These are phyloP conservation scores for Pachysandra terminalis DNA, from an alignment of 164 flowering plant genomes.

Conservation along the genomic window DNA sequence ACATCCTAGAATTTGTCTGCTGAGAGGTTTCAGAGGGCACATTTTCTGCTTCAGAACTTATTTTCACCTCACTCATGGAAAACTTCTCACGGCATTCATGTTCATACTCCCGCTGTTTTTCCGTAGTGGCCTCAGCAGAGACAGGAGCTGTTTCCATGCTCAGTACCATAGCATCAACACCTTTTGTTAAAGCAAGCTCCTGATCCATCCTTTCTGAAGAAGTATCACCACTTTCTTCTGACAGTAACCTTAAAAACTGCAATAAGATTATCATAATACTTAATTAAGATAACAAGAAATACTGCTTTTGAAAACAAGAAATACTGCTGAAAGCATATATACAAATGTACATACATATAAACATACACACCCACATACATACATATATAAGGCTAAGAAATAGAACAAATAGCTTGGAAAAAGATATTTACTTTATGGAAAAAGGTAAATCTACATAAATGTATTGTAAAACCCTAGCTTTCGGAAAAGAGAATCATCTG, in stretches of 20 bases:
- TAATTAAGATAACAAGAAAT: background rate
- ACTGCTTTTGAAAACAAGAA: background rate
- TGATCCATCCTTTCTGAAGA: slow-evolving; percentile 53
- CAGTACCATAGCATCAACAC: slow-evolving; percentile 58
- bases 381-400: background rate
- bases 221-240: slow-evolving; percentile 53
- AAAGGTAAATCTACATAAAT: too few species aligned
- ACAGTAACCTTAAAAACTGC: slow-evolving; percentile 74
- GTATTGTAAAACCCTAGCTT: background rate
- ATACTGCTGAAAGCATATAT: background rate
- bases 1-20: slow-evolving; percentile 11
- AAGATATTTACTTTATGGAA: background rate
- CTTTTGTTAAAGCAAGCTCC: slow-evolving; percentile 67
- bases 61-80: slow-evolving; percentile 28
- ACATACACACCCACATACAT: too few species aligned
- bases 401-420: background rate
- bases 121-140: slow-evolving; percentile 37
- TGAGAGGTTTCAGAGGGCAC: slow-evolving; percentile 13
- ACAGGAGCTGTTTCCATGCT: slow-evolving; percentile 46
- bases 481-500: background rate
- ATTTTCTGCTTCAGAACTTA: slow-evolving; percentile 28
- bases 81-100: slow-evolving; percentile 51
- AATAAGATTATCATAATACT: background rate
- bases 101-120: slow-evolving; percentile 56
- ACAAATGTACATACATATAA: too few species aligned